These are phyloP conservation scores for Licmophora abbreviata DNA, from an alignment of 108 stramenopile species.

Conservation along the genomic window DNA sequence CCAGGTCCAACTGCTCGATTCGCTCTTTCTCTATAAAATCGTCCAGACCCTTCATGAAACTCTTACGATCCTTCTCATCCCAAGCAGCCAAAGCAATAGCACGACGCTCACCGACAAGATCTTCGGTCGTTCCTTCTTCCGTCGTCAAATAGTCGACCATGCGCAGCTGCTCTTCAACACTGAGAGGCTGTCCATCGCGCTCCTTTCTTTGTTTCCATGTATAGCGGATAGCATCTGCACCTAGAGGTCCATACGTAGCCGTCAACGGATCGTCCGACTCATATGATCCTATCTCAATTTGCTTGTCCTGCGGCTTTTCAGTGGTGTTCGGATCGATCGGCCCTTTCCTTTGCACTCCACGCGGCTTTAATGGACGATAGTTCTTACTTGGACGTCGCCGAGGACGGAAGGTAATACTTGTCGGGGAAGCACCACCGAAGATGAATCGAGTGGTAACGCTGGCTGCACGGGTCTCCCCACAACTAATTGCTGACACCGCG, in stretches of 20 bases:
- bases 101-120: conserved; percentile 48
- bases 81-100: conserved; percentile 24
- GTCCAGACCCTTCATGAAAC: conserved; percentile 23
- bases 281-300: neutral
- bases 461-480: too few relatives aligned
- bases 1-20: conserved; percentile 21
- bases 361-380: conserved; percentile 1
- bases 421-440: too few relatives aligned
- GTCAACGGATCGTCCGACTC: conserved; percentile 5
- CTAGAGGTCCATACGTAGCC: conserved; percentile 23
- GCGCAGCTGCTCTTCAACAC: conserved; percentile 44
- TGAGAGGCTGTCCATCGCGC: neutral
- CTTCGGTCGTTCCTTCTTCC: conserved; percentile 63
- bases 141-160: conserved; percentile 63
- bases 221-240: conserved; percentile 25
- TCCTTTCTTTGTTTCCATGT: conserved; percentile 18
- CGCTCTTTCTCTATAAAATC: conserved; percentile 22
- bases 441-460: too few relatives aligned
- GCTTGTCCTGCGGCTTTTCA: neutral
- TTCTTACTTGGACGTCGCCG: neutral
- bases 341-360: neutral
- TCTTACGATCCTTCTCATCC: conserved; percentile 29
- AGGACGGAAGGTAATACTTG: neutral
- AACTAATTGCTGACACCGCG: too few relatives aligned
- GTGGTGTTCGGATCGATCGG: neutral